A percentile compares a stretch with the other conserved stretches of the same genome.
Conservation (phyloP, 1,284 basidiomycete species). For the Malassezia psittaci region DNA sequence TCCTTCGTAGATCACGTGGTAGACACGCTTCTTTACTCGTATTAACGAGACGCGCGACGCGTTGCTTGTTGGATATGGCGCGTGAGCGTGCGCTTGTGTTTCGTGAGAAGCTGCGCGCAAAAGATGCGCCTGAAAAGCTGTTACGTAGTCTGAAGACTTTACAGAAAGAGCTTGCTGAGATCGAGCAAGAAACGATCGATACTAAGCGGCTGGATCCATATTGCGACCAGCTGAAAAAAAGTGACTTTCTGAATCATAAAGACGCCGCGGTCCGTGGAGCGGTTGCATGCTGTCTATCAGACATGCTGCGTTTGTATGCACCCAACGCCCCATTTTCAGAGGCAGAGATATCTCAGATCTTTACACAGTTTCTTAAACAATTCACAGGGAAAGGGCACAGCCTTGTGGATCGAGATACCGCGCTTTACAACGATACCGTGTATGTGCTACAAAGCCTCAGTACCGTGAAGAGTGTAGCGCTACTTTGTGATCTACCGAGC, state of each 20-base stretch:
- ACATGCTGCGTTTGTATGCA: conserved; percentile 83
- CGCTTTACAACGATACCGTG: conserved; percentile 47
- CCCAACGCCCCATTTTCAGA: conserved; percentile 92
- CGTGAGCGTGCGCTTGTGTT: conserved; percentile 15
- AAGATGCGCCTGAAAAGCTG: conserved; percentile 30
- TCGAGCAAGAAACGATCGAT: conserved; percentile 82
- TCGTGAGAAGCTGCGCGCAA: conserved; percentile 27
- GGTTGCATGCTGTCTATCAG: conserved; percentile 84
- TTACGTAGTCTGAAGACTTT: conserved; percentile 28
- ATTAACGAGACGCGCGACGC: neutral
- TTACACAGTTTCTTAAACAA: conserved; percentile 55
- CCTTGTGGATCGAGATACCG: conserved; percentile 25
- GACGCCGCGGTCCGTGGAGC: conserved; percentile 88
- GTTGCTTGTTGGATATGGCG: neutral
- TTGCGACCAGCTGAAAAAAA: conserved; percentile 68
- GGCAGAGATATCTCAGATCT: conserved; percentile 58
- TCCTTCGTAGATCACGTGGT: conserved; percentile 1
- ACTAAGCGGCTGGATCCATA: conserved; percentile 60
- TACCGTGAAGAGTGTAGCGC: conserved; percentile 83
- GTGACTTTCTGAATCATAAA: conserved; percentile 75
- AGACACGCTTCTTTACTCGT: too few species aligned
- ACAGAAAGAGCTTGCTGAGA: conserved; percentile 59
- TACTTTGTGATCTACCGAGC: conserved; percentile 78
- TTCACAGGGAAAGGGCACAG: conserved; percentile 30
- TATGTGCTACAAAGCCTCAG: conserved; percentile 83